phyloP scores from a whole-genome alignment of 768 basidiomycete species.

The Termitomyces sp. region DNA sequence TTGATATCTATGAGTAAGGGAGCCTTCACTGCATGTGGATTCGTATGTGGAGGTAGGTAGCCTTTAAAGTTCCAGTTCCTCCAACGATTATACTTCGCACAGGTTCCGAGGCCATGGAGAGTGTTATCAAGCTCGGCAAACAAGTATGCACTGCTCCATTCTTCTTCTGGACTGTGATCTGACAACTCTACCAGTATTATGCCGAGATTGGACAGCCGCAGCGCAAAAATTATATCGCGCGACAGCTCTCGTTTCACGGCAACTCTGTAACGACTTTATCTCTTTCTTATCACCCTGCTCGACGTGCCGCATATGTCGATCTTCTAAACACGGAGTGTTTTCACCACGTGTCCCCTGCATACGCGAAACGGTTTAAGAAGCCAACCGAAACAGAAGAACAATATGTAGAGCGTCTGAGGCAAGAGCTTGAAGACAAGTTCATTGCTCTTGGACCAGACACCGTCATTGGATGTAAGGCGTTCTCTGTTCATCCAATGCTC shows the following conservation, averaged over 20 bases:
- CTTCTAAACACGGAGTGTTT: conserved; percentile 63
- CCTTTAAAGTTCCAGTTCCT: neutral
- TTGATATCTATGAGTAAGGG: conserved; percentile 65
- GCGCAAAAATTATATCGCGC: conserved; percentile 75
- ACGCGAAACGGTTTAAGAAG: conserved; percentile 72
- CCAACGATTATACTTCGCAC: neutral
- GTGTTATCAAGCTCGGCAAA: conserved; percentile 74
- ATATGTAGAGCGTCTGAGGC: conserved; percentile 71
- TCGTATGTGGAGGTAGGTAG: conserved; percentile 66
- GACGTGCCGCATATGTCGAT: conserved; percentile 63
- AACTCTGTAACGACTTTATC: conserved; percentile 73
- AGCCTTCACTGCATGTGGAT: conserved; percentile 67
- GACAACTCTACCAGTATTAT: conserved; percentile 47
- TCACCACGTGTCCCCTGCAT: conserved; percentile 87
- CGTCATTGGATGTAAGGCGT: conserved; percentile 68
- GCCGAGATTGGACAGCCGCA: conserved; percentile 63
- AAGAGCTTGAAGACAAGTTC: conserved; percentile 86
- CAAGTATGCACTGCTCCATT: conserved; percentile 42
- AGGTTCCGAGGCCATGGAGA: conserved; percentile 91
- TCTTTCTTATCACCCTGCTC: conserved; percentile 58
- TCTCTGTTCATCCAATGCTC: neutral
- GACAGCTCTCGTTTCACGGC: conserved; percentile 79
- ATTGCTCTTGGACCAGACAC: conserved; percentile 76
- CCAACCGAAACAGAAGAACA: conserved; percentile 69
- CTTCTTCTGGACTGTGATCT: neutral